Evolutionary conservation across 805 yeast species (phyloP), one percentile per base, ranked within the genome.

Genomic region (Jamesozyma hellenica): DNA sequence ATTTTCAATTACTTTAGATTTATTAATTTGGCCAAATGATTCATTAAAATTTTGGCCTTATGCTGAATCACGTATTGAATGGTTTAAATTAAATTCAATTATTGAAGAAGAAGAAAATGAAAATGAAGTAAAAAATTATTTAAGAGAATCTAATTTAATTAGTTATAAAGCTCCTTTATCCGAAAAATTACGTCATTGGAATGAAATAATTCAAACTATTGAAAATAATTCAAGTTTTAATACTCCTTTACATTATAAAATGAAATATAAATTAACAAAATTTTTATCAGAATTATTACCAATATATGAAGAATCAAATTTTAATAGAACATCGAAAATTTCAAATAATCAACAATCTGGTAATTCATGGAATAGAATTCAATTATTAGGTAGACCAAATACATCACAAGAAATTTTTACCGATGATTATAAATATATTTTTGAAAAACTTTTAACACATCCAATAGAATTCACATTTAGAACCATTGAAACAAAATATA

Each of bases 101-200:
- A 45, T 44, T 3, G 41, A 45, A 32, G 34, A 25, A 10, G 29
- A 30, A 11, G n/a, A n/a, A n/a, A 21, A 21, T 21, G 5, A 6
- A 21, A 8, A 21, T 21, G 23, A 21, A 21, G 23, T n/a, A n/a
- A n/a, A 21, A 21, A 21, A 21, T 21, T 34, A 42, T 25, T 41
- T 38, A 10, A 58, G 60, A 6, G 34, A 35, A 4, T 51, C 63
- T 2, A 48, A 50, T 32, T 39, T 59, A 34, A 49, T 52, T 28
- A 59, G 63, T 41, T 56, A 56, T 30, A 56, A 53, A 36, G 48
- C 49, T 30, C 64, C 64, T 3, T 40, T 56, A 23, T 47, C 51
- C 9, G 57, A 53, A 35, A 45, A 50, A 26, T 39, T 58, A n/a
- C 58, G 60, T 29, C 54, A 53, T 32, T 52, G 61, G 56, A 58